A percentile compares a stretch with the other conserved stretches of the same genome.
Conservation (phyloP, 768 basidiomycete genomes). For the Russula ochroleuca region DNA sequence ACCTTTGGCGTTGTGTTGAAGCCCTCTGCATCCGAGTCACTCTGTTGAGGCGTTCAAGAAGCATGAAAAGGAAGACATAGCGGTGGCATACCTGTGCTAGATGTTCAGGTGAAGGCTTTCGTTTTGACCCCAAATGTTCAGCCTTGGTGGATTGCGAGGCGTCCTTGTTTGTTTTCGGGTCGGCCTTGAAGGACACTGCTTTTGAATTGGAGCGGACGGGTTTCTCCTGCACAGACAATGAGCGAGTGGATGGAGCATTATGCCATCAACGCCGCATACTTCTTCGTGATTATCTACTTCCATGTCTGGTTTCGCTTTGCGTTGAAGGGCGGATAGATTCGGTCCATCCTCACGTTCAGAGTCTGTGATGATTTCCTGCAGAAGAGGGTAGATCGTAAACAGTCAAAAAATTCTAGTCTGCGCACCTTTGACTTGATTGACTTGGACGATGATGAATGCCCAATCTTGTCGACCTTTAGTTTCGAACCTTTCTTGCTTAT, state of each 20-base stretch:
- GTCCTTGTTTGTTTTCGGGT: not conserved
- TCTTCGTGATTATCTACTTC: not conserved
- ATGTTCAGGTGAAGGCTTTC: constrained; percentile 3
- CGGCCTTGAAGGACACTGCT: not conserved
- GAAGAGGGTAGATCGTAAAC: not conserved
- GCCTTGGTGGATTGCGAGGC: not conserved
- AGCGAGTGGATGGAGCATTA: not conserved
- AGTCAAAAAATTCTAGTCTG: not conserved
- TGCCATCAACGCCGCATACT: not conserved
- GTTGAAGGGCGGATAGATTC: not conserved
- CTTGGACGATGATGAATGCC: constrained; percentile 9
- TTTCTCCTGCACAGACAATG: constrained; percentile 7
- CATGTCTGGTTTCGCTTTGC: constrained; percentile 1
- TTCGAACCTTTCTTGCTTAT: not conserved
- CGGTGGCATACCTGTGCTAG: constrained; percentile 4
- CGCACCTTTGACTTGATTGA: constrained; percentile 22
- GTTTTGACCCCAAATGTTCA: constrained; percentile 5
- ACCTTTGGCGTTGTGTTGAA: constrained; percentile 1
- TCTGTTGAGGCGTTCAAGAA: not conserved
- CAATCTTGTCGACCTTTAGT: not conserved
- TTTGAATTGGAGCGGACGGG: constrained; percentile 4
- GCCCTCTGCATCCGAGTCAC: constrained; percentile 2
- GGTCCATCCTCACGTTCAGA: constrained; percentile 16
- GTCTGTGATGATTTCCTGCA: constrained; percentile 22
- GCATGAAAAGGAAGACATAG: not conserved